phyloP scores from a whole-genome alignment of 495 filamentous ascomycete genomes.

The Achaetomiella virescens region DNA sequence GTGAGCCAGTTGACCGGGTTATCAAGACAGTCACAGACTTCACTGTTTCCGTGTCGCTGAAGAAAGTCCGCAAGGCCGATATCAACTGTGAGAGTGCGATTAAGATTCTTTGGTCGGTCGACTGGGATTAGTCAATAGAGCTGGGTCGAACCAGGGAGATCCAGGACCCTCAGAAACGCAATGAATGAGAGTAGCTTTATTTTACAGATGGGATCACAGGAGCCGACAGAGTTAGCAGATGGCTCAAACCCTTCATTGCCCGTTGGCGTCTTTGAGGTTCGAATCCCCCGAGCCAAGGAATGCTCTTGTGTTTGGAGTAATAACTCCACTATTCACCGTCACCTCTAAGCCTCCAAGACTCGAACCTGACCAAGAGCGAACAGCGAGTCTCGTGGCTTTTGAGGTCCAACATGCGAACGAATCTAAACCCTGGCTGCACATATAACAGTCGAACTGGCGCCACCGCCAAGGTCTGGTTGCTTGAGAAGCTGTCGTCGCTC shows the following conservation, averaged over 20 bases:
- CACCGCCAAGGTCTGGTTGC: conserved; percentile 45
- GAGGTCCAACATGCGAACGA: conserved; percentile 49
- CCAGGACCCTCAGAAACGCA: too few species aligned
- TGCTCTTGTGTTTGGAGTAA: too few species aligned
- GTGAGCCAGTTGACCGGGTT: conserved; percentile 12
- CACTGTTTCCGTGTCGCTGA: conserved; percentile 13
- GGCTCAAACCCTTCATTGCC: conserved; percentile 12
- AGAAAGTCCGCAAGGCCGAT: conserved; percentile 19
- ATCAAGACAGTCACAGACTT: conserved; percentile 5
- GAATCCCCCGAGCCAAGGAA: too few species aligned
- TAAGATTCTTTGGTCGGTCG: conserved; percentile 14
- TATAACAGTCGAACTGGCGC: conserved; percentile 44
- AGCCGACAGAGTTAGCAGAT: background rate
- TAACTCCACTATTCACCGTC: too few species aligned
- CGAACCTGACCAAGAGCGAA: conserved; percentile 46
- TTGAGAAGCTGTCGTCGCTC: conserved; percentile 45
- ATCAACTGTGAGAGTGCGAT: conserved; percentile 23
- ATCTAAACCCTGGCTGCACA: conserved; percentile 43
- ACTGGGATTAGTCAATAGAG: background rate
- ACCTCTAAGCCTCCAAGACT: conserved; percentile 20
- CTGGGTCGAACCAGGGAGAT: too few species aligned
- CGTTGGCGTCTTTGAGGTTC: too few species aligned
- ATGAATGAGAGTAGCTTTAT: too few species aligned
- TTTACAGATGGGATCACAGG: too few species aligned
- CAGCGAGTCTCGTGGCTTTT: conserved; percentile 47